These are phyloP conservation scores for Tetrahymena thermophila DNA, from an alignment of 73 alveolate species.

Conservation along the genomic window DNA sequence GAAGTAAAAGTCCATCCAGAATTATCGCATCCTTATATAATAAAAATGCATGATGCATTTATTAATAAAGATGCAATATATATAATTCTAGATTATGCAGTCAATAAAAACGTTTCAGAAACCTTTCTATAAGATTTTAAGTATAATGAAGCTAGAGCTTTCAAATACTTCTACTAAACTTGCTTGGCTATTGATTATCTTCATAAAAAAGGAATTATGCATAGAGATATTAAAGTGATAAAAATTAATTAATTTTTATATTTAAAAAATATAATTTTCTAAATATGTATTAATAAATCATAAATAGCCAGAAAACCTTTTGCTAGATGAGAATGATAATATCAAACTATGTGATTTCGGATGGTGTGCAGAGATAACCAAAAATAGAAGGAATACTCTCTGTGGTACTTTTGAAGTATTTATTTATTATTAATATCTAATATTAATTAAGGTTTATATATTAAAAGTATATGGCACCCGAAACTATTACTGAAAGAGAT, in stretches of 20 bases:
- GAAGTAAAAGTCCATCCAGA: slow-evolving; percentile 26
- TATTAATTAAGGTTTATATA: neutral
- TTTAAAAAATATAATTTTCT: no score
- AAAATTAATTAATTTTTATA: no score
- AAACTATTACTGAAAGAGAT: slow-evolving; percentile 58
- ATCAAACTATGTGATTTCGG: slow-evolving; percentile 51
- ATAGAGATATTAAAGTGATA: slow-evolving; percentile 30
- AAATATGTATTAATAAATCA: neutral
- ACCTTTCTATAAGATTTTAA: neutral
- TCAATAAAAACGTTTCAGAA: neutral
- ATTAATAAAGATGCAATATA: slow-evolving; percentile 18
- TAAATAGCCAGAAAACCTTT: slow-evolving; percentile 59
- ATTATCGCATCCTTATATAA: slow-evolving; percentile 3
- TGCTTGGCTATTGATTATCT: slow-evolving; percentile 34
- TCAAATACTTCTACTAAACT: slow-evolving; percentile 21
- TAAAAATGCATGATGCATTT: slow-evolving; percentile 32
- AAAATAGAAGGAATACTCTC: slow-evolving; percentile 24
- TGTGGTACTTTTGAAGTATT: slow-evolving; percentile 40
- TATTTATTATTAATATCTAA: neutral
- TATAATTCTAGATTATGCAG: slow-evolving; percentile 32
- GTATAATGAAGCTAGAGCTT: slow-evolving; percentile 22
- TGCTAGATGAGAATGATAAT: slow-evolving; percentile 47
- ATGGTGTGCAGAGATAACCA: slow-evolving; percentile 43
- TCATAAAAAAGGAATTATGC: slow-evolving; percentile 22
- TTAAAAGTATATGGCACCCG: slow-evolving; percentile 96